Conservation (phyloP, 2,329 filamentous ascomycete genomes). For the Zymoseptoria ardabiliae region DNA sequence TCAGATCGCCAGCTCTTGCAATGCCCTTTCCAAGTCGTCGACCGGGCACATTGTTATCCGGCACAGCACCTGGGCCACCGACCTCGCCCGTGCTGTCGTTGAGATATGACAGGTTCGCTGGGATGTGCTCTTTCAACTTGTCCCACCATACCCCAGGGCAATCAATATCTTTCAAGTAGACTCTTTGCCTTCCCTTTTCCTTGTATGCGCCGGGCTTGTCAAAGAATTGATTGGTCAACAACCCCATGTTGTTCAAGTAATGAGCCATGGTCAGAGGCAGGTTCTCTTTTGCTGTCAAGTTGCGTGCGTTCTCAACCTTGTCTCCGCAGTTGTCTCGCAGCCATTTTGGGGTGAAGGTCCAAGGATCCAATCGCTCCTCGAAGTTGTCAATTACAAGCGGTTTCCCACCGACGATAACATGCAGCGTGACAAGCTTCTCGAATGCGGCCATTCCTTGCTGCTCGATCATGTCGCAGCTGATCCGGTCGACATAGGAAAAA, state of each 20-base stretch:
- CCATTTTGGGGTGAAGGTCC: conserved; percentile 76
- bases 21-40: conserved; percentile 50
- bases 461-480: conserved; percentile 71
- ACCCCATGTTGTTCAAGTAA: conserved; percentile 80
- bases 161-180: conserved; percentile 97
- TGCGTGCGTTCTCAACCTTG: conserved; percentile 77
- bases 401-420: conserved; percentile 78
- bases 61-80: conserved; percentile 49
- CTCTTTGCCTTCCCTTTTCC: conserved; percentile 70
- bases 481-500: conserved; percentile 78
- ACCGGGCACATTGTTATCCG: conserved; percentile 36
- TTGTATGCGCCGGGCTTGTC: conserved; percentile 63
- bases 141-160: conserved; percentile 83
- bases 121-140: conserved; percentile 68
- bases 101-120: conserved; percentile 77
- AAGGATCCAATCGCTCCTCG: conserved; percentile 63
- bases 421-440: conserved; percentile 73
- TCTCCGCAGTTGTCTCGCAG: conserved; percentile 69
- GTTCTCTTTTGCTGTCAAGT: conserved; percentile 64
- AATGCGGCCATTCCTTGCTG: conserved; percentile 70
- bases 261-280: conserved; percentile 82
- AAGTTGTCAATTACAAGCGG: conserved; percentile 90
- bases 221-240: conserved; percentile 73
- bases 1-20: conserved; percentile 77
- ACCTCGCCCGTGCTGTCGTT: conserved; percentile 65